Evolutionary conservation across 1,284 basidiomycete genomes (phyloP), one percentile per base, ranked within the genome.

Genomic region (Neonothopanus nambi): DNA sequence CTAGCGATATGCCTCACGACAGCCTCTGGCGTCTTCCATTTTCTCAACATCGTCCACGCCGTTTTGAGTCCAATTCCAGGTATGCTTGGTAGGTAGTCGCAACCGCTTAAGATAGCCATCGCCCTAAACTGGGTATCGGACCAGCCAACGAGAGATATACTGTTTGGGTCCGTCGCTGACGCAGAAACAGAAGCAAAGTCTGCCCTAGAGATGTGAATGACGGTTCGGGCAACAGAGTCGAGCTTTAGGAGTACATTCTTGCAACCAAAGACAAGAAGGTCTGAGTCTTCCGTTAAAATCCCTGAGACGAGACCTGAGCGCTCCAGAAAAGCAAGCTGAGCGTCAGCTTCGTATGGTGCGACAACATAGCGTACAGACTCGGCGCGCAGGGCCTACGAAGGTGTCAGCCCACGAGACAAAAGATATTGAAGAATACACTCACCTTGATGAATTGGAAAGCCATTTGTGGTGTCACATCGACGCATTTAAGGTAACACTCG

Each of bases 301-400:
- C 87, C 97, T 67, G 97, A 89, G 48, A 97, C 93, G 46, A 92
- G 66, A 12, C 93, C 91, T 40, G 78, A 71, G 42, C 83, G 84
- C 67, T 99, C 97, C 44, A 99, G 79, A 70, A 89, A 98, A 51
- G 93, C 91, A 55, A 99, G 82, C 70, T 99, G 97, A 0, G 97
- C 95, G 66, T 99, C 97, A 0, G 97, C 97, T 76, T 99, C 97
- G 70, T 99, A 99, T 0, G 97, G 97, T 4, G 97, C 97, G 5
- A 99, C 97, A 23, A 99, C 78, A 67, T 97, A 98, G 21, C 81
- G 69, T 13, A 97, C 81, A 20, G 74, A 73, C 65, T 95, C 93
- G 5, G 87, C 89, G 48, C 81, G 82, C 35, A 98, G 76, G 3
- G 91, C 93, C 93, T 96, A 61, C 17, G 53, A 36, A 23, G 45